These are phyloP conservation scores for Ascobolus immersus DNA, from an alignment of 495 filamentous ascomycete genomes.

Conservation along the genomic window DNA sequence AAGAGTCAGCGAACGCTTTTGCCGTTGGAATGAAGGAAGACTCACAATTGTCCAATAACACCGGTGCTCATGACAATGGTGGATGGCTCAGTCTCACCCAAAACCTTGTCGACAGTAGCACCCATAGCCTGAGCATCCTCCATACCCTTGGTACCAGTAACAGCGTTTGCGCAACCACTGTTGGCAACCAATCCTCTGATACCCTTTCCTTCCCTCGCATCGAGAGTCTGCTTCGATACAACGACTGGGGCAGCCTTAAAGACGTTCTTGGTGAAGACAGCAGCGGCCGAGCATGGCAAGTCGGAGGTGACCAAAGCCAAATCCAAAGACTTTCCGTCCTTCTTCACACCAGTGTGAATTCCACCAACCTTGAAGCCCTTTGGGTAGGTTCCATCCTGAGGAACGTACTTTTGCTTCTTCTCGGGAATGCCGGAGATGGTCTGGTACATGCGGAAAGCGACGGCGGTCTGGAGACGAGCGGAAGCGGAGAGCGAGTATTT, in stretches of 20 bases:
- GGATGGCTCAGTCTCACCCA: conserved; percentile 34
- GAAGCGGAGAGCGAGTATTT: too few relatives aligned
- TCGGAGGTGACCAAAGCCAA: conserved; percentile 73
- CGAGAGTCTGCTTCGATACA: conserved; percentile 46
- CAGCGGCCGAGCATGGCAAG: conserved; percentile 67
- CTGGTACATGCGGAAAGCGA: too few relatives aligned
- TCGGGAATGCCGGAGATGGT: too few relatives aligned
- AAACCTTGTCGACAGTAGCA: conserved; percentile 37
- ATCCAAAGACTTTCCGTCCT: conserved; percentile 67
- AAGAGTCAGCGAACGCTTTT: conserved; percentile 1
- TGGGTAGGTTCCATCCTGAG: conserved; percentile 61
- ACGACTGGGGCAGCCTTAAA: conserved; percentile 92
- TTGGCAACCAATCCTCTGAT: conserved; percentile 74
- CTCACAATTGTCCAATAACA: conserved; percentile 78
- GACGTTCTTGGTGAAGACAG: conserved; percentile 93
- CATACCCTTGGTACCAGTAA: conserved; percentile 74
- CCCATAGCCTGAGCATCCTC: conserved; percentile 78
- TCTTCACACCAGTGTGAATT: conserved; percentile 81
- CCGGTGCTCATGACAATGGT: conserved; percentile 94
- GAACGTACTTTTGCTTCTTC: conserved; percentile 33
- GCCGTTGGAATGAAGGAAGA: neutral
- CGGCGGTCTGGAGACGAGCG: too few relatives aligned
- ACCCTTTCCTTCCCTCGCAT: conserved; percentile 36
- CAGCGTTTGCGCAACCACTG: conserved; percentile 89
- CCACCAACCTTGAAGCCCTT: conserved; percentile 71